phyloP scores from a whole-genome alignment of 2,329 filamentous ascomycete species.

The Claviceps digitariae region DNA sequence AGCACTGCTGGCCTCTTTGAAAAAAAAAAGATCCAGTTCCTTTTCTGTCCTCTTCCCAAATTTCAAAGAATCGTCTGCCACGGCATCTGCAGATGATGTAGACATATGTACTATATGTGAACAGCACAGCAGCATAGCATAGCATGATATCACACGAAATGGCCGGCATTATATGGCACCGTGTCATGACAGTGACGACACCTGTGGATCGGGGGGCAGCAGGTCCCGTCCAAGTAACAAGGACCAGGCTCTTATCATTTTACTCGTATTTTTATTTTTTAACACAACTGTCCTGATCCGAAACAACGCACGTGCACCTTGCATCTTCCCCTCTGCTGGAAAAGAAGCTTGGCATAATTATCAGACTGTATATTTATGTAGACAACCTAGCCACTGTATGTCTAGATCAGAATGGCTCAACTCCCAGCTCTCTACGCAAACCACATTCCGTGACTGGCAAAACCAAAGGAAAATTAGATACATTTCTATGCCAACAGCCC shows the following conservation, averaged over 20 bases:
- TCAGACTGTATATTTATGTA: no score
- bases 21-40: no score
- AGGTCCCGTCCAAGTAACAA: background rate
- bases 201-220: background rate
- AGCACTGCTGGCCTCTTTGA: no score
- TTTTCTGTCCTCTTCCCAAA: no score
- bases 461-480: background rate
- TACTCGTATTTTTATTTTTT: no score
- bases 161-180: background rate
- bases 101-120: no score
- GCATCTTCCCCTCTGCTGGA: no score
- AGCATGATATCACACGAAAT: background rate
- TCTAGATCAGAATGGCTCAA: background rate
- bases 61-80: no score
- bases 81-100: no score
- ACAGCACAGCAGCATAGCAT: background rate
- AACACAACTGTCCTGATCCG: no score
- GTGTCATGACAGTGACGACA: background rate
- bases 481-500: slow-evolving; percentile 4
- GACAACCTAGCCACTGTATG: background rate
- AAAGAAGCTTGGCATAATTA: background rate
- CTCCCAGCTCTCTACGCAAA: slow-evolving; percentile 1
- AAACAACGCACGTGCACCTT: no score
- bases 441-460: background rate
- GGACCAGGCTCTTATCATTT: background rate